These are phyloP conservation scores for Nothophoma quercina DNA, from an alignment of 2,329 filamentous ascomycete genomes.

Conservation along the genomic window DNA sequence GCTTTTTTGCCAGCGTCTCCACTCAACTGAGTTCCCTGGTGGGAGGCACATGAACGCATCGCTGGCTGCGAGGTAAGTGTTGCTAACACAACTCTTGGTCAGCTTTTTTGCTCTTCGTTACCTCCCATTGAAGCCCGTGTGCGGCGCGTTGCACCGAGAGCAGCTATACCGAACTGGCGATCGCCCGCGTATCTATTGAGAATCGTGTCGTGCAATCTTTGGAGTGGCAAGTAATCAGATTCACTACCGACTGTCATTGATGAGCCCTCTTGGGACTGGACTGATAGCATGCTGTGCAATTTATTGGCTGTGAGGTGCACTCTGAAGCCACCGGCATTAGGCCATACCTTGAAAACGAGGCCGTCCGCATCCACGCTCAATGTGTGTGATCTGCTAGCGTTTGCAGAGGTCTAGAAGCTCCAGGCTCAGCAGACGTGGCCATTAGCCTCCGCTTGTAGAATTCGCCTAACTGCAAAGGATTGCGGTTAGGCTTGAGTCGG, in stretches of 20 bases:
- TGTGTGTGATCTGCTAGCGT: not conserved
- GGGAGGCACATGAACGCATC: not conserved
- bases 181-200: not conserved
- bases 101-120: no score
- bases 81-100: no score
- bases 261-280: no score
- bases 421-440: not conserved
- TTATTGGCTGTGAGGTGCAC: no score
- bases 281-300: no score
- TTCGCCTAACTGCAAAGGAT: not conserved
- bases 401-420: not conserved
- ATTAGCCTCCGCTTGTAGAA: not conserved
- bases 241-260: no score
- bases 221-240: not conserved
- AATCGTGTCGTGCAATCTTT: not conserved
- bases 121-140: no score
- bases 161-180: not conserved
- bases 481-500: not conserved
- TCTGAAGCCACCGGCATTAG: no score
- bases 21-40: not conserved
- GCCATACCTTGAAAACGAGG: no score
- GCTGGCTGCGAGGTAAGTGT: not conserved
- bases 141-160: not conserved
- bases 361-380: no score
- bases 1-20: not conserved